Base-by-base conservation (phyloP, 2,329 filamentous ascomycete genomes). In the Aspergillus nomiae region DNA sequence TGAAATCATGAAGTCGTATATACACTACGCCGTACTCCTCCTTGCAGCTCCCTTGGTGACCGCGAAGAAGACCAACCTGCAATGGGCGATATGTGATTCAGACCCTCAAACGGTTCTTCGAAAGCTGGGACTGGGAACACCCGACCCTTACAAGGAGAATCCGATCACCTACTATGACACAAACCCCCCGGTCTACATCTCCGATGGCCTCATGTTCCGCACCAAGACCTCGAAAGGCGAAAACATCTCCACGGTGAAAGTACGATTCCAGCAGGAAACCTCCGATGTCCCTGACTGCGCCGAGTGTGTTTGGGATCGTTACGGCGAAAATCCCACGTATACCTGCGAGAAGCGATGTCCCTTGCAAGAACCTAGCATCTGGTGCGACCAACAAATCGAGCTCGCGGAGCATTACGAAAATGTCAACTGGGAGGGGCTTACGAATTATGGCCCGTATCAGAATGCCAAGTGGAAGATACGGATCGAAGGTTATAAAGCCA, bases 81-180 rank as follows among this genome's bases (percentile, higher is more conserved):
- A 55, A 19, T 55, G 51, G 51, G 51, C 51, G 0, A 55, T 55
- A 11, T 55, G 51, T 30, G 51, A 55, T 26, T 1, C 10, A 19
- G 24, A 26, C 21, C 51, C 51, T 14, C 32, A 38, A 26, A 5
- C 12, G 10, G 51, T 55, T 9, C 51, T 55, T 6, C 32, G 8
- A 6, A 55, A 38, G 21, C n/a, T 55, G 12, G 51, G 32, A 9
- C 24, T 36, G 32, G 51, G 34, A 8, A 26, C 14, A 11, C 30
- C 21, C 12, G n/a, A 24, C 8, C 60, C 60, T 4, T 58, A 62
- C 28, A 58, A 58, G 32, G n/a, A 46, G 4, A 58, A 62, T 16
- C 60, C 60, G 2, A 62, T 62, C 21, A 58, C 55, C 4, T 62
- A 62, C 56, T 62, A 62, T 16, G 60, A 62, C 36, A 28, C n/a